Evolutionary conservation across 2,329 filamentous ascomycete species (phyloP).

Genomic region (Penicillium griseofulvum): DNA sequence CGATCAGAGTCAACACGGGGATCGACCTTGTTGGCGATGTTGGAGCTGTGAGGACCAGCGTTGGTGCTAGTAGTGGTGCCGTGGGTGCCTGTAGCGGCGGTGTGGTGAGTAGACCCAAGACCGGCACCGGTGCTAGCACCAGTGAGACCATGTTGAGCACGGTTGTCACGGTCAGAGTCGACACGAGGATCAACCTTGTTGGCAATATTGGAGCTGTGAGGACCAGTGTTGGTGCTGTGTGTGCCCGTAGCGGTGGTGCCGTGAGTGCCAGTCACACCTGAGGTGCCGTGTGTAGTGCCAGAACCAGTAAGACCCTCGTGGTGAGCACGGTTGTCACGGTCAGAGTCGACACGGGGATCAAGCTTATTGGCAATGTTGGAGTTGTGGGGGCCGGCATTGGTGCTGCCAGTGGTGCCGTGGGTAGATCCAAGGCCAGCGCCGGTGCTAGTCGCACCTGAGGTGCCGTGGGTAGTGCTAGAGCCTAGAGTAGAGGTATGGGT

Average conservation of each 20-base stretch:
- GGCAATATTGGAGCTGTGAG: too few species aligned
- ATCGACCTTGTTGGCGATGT: slow-evolving; percentile 20
- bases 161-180: too few species aligned
- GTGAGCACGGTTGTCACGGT: slow-evolving; percentile 7
- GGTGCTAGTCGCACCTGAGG: not conserved
- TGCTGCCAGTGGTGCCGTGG: not conserved
- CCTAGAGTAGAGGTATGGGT: not conserved
- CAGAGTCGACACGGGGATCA: slow-evolving; percentile 46
- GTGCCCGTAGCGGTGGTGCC: too few species aligned
- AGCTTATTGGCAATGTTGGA: slow-evolving; percentile 49
- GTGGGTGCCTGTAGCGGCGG: too few species aligned
- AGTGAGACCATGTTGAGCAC: too few species aligned
- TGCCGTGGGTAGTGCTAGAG: not conserved
- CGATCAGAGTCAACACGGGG: slow-evolving; percentile 28
- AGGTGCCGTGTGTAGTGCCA: too few species aligned
- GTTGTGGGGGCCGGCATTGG: slow-evolving; percentile 24
- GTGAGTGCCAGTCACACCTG: too few species aligned
- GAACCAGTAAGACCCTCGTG: too few species aligned
- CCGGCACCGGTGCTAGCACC: not conserved
- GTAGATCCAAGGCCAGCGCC: not conserved
- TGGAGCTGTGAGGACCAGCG: slow-evolving; percentile 19
- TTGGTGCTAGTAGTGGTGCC: slow-evolving; percentile 5
- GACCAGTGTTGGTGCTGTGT: too few species aligned
- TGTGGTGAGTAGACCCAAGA: not conserved
- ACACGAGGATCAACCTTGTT: too few species aligned